These are phyloP conservation scores for Nigrospora oryzae DNA, from an alignment of 2,329 filamentous ascomycete species.

Conservation along the genomic window DNA sequence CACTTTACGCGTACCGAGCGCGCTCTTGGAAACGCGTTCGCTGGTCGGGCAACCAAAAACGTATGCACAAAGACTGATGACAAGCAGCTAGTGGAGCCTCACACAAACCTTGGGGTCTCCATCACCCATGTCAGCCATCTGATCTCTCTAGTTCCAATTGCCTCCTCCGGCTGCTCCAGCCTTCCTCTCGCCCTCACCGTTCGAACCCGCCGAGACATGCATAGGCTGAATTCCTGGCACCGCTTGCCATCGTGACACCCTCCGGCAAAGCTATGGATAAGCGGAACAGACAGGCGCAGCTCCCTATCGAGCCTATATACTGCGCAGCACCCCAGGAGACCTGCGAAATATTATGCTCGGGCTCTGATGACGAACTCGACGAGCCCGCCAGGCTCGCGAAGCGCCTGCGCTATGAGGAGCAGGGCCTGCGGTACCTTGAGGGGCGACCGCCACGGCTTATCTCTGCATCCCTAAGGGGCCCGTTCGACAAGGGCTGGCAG, in stretches of 20 bases:
- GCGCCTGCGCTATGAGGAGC: slow-evolving; percentile 46
- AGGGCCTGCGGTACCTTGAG: slow-evolving; percentile 48
- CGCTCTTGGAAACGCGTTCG: not conserved
- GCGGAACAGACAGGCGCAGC: not conserved
- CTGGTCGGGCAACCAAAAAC: slow-evolving; percentile 10
- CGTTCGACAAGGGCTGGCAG: slow-evolving; percentile 47
- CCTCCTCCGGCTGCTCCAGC: no score
- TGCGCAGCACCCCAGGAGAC: slow-evolving; percentile 29
- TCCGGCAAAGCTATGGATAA: not conserved
- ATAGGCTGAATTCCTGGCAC: no score
- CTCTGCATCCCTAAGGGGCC: slow-evolving; percentile 53
- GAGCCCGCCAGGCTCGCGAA: slow-evolving; percentile 37
- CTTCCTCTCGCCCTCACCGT: no score
- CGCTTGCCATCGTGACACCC: not conserved
- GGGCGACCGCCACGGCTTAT: slow-evolving; percentile 49
- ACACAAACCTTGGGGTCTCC: no score
- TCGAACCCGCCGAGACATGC: no score
- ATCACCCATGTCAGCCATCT: no score
- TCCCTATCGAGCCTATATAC: slow-evolving; percentile 33
- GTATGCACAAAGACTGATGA: no score
- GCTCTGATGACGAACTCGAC: slow-evolving; percentile 51
- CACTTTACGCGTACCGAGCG: slow-evolving; percentile 5
- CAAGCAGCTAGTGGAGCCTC: no score
- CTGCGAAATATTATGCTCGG: slow-evolving; percentile 42
- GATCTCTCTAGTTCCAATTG: no score